Evolutionary conservation across 495 filamentous ascomycete species (phyloP).

Genomic region (Polyplosphaeria fusca): DNA sequence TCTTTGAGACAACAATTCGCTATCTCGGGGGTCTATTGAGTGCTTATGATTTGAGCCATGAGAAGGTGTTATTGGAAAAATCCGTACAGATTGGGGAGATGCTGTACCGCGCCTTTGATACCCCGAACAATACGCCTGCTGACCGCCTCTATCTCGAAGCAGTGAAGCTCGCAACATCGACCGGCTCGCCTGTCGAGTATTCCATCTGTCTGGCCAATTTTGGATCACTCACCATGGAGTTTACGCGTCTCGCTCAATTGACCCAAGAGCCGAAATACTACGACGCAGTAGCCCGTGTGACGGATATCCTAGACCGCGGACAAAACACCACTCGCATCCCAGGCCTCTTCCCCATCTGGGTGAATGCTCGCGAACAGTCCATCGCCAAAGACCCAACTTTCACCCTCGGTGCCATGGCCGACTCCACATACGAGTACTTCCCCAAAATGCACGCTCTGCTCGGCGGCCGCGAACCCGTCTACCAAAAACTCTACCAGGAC

Average conservation of each 20-base stretch:
- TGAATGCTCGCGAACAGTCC: constrained; percentile 28
- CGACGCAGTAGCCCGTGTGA: constrained; percentile 41
- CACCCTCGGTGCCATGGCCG: constrained; percentile 42
- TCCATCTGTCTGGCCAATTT: constrained; percentile 36
- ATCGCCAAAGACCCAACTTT: constrained; percentile 28
- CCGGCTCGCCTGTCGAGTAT: constrained; percentile 37
- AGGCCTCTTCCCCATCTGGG: constrained; percentile 40
- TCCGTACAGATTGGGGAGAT: constrained; percentile 44
- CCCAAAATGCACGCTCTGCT: constrained; percentile 40
- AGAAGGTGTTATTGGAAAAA: constrained; percentile 41
- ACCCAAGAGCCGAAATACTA: constrained; percentile 41
- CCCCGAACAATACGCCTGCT: constrained; percentile 40
- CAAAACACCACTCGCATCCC: constrained; percentile 40
- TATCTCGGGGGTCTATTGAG: constrained; percentile 52
- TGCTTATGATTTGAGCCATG: constrained; percentile 51
- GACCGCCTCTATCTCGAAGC: constrained; percentile 21
- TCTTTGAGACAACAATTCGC: constrained; percentile 50
- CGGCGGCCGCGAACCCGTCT: constrained; percentile 41
- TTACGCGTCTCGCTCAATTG: constrained; percentile 42
- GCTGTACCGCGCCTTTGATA: constrained; percentile 47
- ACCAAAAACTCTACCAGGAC: constrained; percentile 46
- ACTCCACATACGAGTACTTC: constrained; percentile 44
- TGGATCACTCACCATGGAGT: constrained; percentile 44
- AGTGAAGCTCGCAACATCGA: constrained; percentile 36
- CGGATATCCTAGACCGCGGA: constrained; percentile 34